Evolutionary conservation across 352 stramenopile genomes (phyloP), one percentile per base, ranked within the genome.

Genomic region (Pythium aristosporum): DNA sequence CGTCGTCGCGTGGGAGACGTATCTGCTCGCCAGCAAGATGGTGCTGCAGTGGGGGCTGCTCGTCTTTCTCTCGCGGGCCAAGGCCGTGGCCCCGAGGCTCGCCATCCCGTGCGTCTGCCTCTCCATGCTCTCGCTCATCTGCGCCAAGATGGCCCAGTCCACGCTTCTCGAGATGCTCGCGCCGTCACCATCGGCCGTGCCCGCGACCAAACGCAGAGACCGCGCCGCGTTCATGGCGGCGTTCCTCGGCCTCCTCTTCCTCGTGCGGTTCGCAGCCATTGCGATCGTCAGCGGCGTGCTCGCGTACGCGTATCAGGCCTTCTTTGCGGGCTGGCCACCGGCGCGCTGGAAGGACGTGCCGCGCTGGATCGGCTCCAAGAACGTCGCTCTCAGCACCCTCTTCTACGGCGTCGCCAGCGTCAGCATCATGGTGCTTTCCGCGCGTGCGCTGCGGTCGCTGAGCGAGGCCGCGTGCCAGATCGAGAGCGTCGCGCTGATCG

Each of bases 311-410:
- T 89, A 88, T 28, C 82, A 89, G 47, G 32, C 67, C 7, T 76
- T 84, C 43, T 81, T 89, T 48, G 74, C 70, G 1, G 67, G 71
- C 13, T 85, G 67, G 71, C 78, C 81, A 16, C 52, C 57, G 0
- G 51, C 57, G 25, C 67, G 67, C 28, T 89, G 82, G 82, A 75
- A 72, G 4, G 73, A 73, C 4, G 47, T 91, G 18, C 82, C 82
- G 20, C 61, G 52, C 23, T 91, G 86, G 41, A 42, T 91, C 18
- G 80, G 82, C 42, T 89, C 79, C 44, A 88, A 88, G 65, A 68
- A 86, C 39, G 76, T 89, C 44, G 69, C 83, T 21, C 43, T 89
- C 48, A 68, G 61, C 43, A 91, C 82, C 9, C 62, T 91, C 5
- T 91, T 87, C 71, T 82, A 73, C 36, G 52, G 71, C 13, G 46